Evolutionary conservation across 495 filamentous ascomycete genomes (phyloP), one percentile per base, ranked within the genome.

Genomic region (Tuber calosporum): DNA sequence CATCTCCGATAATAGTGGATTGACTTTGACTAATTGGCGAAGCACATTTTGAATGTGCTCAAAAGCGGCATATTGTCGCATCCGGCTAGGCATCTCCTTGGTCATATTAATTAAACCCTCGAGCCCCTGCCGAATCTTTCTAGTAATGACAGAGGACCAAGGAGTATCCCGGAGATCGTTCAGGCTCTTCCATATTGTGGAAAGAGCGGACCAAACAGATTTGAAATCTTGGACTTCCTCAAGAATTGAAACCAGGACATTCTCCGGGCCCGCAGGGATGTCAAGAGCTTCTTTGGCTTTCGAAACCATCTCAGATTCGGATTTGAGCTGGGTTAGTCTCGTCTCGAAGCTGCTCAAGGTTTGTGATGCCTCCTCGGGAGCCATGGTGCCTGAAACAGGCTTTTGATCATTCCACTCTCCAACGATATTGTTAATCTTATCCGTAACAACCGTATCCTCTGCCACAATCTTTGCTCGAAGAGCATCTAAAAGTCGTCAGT

Each of bases 201-300:
- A 92, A 36, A 99, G 83, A 53, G 92, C 93, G 37, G 93, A 90
- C 95, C 95, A 99, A 20, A 99, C 96, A 17, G 94, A 96, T 85
- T 94, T 95, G 85, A 98, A 99, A 82, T 99, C 95, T 66, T 97
- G 95, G 2, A 99, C 95, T 79, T 99, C 95, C 79, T 99, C 95
- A 13, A 98, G 85, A 40, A 97, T 91, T 20, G 89, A 86, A 11
- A 87, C 86, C 30, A 99, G 87, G 15, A 89, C 88, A 39, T 90
- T 92, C 72, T 97, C 92, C 0, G 90, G 84, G 68, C 87, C 90
- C 4, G 89, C 87, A 15, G 94, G 91, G 69, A 99, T 86, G 82
- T 97, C 94, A 40, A 99, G 87, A 0, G 96, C 96, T 80, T 99
- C 95, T 81, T 97, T 97, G 6, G 96, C 95, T 82, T 92, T 96